Evolutionary conservation across 2,329 filamentous ascomycete genomes (phyloP), one percentile per base, ranked within the genome.

Genomic region (Pestalotiopsis sp.): DNA sequence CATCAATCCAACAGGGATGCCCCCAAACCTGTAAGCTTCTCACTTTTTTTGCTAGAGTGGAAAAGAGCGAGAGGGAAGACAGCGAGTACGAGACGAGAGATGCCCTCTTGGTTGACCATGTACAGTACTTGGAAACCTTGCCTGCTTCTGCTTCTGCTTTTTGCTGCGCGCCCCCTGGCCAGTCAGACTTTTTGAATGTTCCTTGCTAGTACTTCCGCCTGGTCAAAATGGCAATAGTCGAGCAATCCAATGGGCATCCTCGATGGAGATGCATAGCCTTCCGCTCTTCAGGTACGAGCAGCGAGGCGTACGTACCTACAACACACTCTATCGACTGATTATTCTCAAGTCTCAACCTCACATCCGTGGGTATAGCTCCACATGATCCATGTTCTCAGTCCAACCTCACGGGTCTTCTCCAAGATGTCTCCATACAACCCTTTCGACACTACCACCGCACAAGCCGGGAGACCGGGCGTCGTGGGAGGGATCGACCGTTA

Each of bases 401-500:
- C 65, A 60, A 27, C 65, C 31, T 66, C 65, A 66, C 65, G 64
- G 62, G 64, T 58, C 62, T 25, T 49, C 38, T 52, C 49, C 65
- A 20, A 58, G 56, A 57, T 38, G 52, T 58, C 64, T 52, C 65
- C 65, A 52, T 66, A 40, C 65, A 66, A 36, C 65, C 56, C 56
- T 58, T 36, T 27, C 45, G 59, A 61, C 27, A 67, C 66, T 56
- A 61, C 49, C 57, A 56, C 66, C 66, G 66, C 66, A 63, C 59
- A 62, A 38, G 40, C 66, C 66, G 66, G 49, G 61, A 62, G 63
- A 61, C 58, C 65, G 64, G 64, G 68, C 56, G 64, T 63, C 60
- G 62, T 67, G 57, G 60, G 61, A 63, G 56, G 65, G 68, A 69
- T 69, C 68, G 59, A 40, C 66, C 31, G 76, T 73, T 74, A 71